A percentile compares a stretch with the other conserved stretches of the same genome.
Conservation (phyloP, 2,329 filamentous ascomycete species). For the Helminthosporium solani region DNA sequence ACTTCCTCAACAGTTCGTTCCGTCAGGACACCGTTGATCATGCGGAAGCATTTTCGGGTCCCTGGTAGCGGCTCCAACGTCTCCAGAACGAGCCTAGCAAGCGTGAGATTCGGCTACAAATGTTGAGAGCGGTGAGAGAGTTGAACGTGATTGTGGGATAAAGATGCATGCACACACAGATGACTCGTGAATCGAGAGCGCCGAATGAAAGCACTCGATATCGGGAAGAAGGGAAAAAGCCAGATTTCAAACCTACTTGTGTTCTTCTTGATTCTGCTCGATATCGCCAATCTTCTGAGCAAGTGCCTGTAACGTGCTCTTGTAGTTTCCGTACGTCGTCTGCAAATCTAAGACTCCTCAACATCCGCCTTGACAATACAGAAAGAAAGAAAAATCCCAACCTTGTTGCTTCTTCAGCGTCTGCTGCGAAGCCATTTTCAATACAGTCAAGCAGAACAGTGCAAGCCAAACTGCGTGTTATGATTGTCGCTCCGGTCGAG, state of each 20-base stretch:
- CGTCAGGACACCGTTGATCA: constrained; percentile 95
- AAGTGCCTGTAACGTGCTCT: constrained; percentile 79
- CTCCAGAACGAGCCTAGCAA: constrained; percentile 84
- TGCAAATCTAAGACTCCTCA: constrained; percentile 65
- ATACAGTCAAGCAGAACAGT: background rate
- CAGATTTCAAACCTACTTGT: constrained; percentile 92
- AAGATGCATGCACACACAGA: constrained; percentile 11
- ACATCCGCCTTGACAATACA: background rate
- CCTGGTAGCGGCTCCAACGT: constrained; percentile 78
- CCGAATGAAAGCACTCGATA: constrained; percentile 15
- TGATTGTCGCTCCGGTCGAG: background rate
- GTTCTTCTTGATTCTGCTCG: constrained; percentile 94
- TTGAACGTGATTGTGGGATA: background rate
- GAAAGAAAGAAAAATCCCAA: constrained; percentile 32
- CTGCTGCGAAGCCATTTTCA: constrained; percentile 52
- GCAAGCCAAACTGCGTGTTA: background rate
- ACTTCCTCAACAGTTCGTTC: constrained; percentile 94
- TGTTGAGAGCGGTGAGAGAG: constrained; percentile 22
- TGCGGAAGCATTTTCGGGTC: constrained; percentile 95
- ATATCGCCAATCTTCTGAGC: constrained; percentile 97
- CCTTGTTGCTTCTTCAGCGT: constrained; percentile 74
- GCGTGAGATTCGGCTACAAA: constrained; percentile 7
- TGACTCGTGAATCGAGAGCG: constrained; percentile 17
- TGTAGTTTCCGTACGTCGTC: constrained; percentile 74
- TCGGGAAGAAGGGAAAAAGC: background rate